Percentiles rank a stretch among this genome's conserved stretches.
Conservation (phyloP, 768 basidiomycete species). For the Cyathus striatus region DNA sequence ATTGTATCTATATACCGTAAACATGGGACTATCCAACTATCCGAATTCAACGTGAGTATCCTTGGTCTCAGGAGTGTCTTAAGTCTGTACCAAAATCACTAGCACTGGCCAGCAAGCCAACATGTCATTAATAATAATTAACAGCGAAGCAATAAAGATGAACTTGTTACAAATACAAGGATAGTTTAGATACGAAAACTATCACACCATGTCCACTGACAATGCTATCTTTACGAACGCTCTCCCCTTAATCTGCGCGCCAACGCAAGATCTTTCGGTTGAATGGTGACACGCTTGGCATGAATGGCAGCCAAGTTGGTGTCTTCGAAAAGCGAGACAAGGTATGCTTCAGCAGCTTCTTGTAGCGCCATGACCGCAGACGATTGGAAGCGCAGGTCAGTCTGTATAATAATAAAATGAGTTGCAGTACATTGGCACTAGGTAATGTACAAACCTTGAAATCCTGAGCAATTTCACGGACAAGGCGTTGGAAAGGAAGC, state of each 20-base stretch:
- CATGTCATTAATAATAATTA: too few relatives aligned
- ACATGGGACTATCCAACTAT: too few relatives aligned
- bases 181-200: neutral
- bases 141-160: too few relatives aligned
- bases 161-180: neutral
- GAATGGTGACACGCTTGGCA: conserved; percentile 54
- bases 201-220: neutral
- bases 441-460: conserved; percentile 51
- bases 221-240: conserved; percentile 20
- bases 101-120: too few relatives aligned
- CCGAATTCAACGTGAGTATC: too few relatives aligned
- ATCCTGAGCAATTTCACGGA: conserved; percentile 79
- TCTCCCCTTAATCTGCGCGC: conserved; percentile 30
- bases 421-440: too few relatives aligned
- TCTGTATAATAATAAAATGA: conserved; percentile 25
- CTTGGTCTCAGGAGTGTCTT: too few relatives aligned
- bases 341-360: conserved; percentile 65
- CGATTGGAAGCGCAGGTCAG: conserved; percentile 74
- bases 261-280: conserved; percentile 62
- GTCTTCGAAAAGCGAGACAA: conserved; percentile 69
- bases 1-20: too few relatives aligned
- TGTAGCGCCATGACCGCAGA: conserved; percentile 66
- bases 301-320: conserved; percentile 62
- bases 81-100: too few relatives aligned
- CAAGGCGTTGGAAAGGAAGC: conserved; percentile 67